Evolutionary conservation across 2,329 filamentous ascomycete species (phyloP).

Genomic region (Exophiala oligosperma): DNA sequence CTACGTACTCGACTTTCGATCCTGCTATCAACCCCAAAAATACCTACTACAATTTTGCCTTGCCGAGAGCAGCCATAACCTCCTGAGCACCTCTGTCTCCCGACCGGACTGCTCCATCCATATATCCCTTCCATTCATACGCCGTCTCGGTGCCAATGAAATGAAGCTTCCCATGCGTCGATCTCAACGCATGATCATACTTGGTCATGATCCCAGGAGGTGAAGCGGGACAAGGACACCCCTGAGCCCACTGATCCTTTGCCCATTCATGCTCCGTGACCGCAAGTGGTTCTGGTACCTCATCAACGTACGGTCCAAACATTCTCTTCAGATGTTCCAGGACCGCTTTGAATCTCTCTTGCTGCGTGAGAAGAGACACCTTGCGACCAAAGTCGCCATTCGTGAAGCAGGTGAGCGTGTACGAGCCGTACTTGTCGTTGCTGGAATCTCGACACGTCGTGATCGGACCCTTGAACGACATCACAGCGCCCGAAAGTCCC

Average conservation of each 20-base stretch:
- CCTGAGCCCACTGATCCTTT: conserved; percentile 40
- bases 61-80: conserved; percentile 42
- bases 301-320: conserved; percentile 12
- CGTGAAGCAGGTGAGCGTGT: conserved; percentile 37
- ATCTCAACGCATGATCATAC: conserved; percentile 34
- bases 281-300: conserved; percentile 19
- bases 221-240: conserved; percentile 43
- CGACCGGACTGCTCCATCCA: conserved; percentile 57
- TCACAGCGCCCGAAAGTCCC: conserved; percentile 41
- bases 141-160: conserved; percentile 59
- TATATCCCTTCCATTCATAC: conserved; percentile 57
- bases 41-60: conserved; percentile 1
- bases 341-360: conserved; percentile 17
- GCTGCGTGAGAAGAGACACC: conserved; percentile 17
- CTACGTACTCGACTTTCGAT: neutral
- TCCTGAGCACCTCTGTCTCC: conserved; percentile 49
- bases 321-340: conserved; percentile 19
- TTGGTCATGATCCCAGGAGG: conserved; percentile 41
- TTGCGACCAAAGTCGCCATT: conserved; percentile 20
- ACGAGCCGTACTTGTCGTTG: conserved; percentile 28
- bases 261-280: conserved; percentile 34
- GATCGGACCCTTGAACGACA: conserved; percentile 49
- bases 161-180: conserved; percentile 45
- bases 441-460: conserved; percentile 49
- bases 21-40: neutral